phyloP scores from a whole-genome alignment of 495 filamentous ascomycete genomes.

The Articulospora tetracladia region DNA sequence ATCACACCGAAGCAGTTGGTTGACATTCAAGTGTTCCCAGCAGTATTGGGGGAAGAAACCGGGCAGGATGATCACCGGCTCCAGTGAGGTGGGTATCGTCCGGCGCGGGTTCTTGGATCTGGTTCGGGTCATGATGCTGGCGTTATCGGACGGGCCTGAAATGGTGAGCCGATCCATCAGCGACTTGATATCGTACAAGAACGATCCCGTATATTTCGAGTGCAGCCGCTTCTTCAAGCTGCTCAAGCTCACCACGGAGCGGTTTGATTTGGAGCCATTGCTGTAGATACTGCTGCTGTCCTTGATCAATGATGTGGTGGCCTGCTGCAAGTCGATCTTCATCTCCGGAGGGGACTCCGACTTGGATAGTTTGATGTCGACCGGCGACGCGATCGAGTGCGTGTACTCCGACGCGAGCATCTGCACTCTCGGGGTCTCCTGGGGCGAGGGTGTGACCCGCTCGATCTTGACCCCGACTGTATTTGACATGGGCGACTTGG shows the following conservation, averaged over 20 bases:
- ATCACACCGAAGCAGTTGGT: slow-evolving; percentile 7
- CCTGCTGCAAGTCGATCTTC: not conserved
- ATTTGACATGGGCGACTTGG: not conserved
- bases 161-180: slow-evolving; percentile 17
- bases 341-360: not conserved
- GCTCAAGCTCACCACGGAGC: not conserved
- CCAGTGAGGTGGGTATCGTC: not conserved
- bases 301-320: not conserved
- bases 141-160: slow-evolving; percentile 6
- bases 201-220: slow-evolving; percentile 13
- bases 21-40: slow-evolving; percentile 14
- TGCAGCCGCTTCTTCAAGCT: slow-evolving; percentile 15
- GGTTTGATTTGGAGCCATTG: not conserved
- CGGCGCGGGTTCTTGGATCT: not conserved
- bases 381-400: not conserved
- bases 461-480: not conserved
- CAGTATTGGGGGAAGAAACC: slow-evolving; percentile 16
- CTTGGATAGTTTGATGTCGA: not conserved
- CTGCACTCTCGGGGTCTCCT: not conserved
- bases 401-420: not conserved
- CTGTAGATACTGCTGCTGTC: slow-evolving; percentile 3
- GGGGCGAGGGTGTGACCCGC: not conserved
- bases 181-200: slow-evolving; percentile 15
- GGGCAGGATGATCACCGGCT: slow-evolving; percentile 3
- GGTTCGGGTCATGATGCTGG: not conserved